Base-by-base conservation (phyloP, 345 rosid species). In the Eucalyptus microcorys region DNA sequence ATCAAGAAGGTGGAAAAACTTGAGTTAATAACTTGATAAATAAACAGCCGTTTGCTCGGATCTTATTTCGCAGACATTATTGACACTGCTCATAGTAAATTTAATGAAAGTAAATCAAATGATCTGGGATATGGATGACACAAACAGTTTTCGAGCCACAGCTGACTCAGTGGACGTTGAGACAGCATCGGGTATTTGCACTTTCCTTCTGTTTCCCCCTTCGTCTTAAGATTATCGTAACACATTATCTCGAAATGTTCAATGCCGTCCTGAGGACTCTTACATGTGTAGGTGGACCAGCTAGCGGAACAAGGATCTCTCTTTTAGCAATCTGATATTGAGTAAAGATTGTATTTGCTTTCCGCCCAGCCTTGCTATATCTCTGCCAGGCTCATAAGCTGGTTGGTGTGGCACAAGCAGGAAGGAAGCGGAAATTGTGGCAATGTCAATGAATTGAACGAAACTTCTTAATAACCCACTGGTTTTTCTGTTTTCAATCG, bases 31-130 rank as follows among this genome's bases (percentile, higher is more conserved):
- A 27, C 66, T 11, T 55, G 4, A 59, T 11, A 59, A 26, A 59
- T 59, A 59, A 4, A 59, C 14, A 59, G n/a, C 30, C n/a, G 66
- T 59, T 59, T 59, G 66, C 32, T 59, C 12, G 1, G 66, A 59
- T 59, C 66, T 59, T 59, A 27, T 59, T 27, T 27, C 16, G 7
- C 66, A 3, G 21, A n/a, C 19, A n/a, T 64, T 3, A 14, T 64
- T 64, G 8, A 30, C 37, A n/a, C 34, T n/a, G 95, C 91, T 92
- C 94, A 91, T 68, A 96, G 95, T 71, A 94, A 15, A 64, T n/a
- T 30, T 7, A n/a, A 64, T 3, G 8, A 64, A 64, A 64, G 71
- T 14, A 64, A 68, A 34, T 17, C 42, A 68, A 68, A 68, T 8
- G 40, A 64, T 64, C 34, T n/a, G 37, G 14, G 37, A 64, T 64